These are phyloP conservation scores for Gypsophila paniculata DNA, from an alignment of 179 eudicot species.

Conservation along the genomic window DNA sequence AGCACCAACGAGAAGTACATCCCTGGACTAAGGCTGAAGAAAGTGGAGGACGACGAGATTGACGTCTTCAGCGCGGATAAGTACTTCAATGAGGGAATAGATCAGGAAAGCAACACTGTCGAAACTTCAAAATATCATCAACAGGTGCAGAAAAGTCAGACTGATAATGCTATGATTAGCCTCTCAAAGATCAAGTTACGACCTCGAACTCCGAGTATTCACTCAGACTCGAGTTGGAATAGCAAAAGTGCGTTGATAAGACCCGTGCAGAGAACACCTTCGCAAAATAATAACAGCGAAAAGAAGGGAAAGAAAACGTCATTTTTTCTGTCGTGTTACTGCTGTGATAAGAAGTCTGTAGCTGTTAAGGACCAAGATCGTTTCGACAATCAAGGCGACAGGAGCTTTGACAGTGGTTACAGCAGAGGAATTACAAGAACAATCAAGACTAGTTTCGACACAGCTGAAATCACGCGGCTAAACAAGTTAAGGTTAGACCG, in stretches of 20 bases:
- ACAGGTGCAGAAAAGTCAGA: conserved; percentile 16
- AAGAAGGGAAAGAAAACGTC: conserved; percentile 30
- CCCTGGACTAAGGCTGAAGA: conserved; percentile 27
- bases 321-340: conserved; percentile 44
- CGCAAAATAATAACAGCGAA: conserved; percentile 12
- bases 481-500: conserved; percentile 15
- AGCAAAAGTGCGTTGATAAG: conserved; percentile 54
- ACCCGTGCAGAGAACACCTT: conserved; percentile 27
- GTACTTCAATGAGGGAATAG: conserved; percentile 53
- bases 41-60: conserved; percentile 50
- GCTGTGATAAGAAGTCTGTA: conserved; percentile 46
- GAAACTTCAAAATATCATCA: not conserved
- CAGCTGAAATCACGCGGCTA: conserved; percentile 22
- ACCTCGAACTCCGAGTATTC: conserved; percentile 46
- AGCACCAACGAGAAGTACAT: conserved; percentile 34
- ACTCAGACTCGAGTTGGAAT: conserved; percentile 58
- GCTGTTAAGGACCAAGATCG: conserved; percentile 33
- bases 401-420: not conserved
- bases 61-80: conserved; percentile 75
- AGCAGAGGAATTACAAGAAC: conserved; percentile 12
- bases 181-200: conserved; percentile 19
- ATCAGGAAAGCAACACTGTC: conserved; percentile 15
- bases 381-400: not conserved
- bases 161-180: not conserved
- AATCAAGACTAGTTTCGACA: conserved; percentile 16